phyloP scores from a whole-genome alignment of 352 stramenopile species.

The Aphanomyces euteiches region DNA sequence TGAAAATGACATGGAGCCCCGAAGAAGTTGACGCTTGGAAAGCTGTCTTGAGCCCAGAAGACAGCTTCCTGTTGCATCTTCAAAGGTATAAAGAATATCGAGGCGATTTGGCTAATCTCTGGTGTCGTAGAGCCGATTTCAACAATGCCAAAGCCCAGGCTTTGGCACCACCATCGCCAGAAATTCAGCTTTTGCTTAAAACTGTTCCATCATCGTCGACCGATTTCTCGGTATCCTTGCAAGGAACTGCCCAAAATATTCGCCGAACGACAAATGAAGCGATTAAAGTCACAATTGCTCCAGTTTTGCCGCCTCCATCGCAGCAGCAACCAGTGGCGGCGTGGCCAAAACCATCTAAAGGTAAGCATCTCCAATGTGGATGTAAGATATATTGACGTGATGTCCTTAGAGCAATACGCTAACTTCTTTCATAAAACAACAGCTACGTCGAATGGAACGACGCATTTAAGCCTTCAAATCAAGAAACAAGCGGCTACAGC shows the following conservation, averaged over 20 bases:
- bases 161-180: not conserved
- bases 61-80: not conserved
- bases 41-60: not conserved
- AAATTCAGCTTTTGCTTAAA: constrained; percentile 1
- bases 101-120: not conserved
- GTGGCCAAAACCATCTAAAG: constrained; percentile 16
- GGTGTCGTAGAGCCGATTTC: not conserved
- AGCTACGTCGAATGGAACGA: not conserved
- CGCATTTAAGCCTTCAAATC: not conserved
- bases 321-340: not conserved
- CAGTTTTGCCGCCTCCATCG: not conserved
- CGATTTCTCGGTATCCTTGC: not conserved
- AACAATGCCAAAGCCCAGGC: not conserved
- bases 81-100: not conserved
- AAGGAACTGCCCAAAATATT: not conserved
- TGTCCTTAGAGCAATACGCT: constrained; percentile 7
- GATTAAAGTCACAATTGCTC: no score
- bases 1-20: constrained; percentile 13
- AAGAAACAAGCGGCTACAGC: constrained; percentile 1
- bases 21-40: constrained; percentile 6
- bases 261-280: no score
- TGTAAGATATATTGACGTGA: not conserved
- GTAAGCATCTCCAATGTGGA: not conserved
- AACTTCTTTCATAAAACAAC: not conserved
- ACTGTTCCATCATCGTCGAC: not conserved